These are phyloP conservation scores for Geotrichum cucujoidarum DNA, from an alignment of 1,139 yeast species.

Conservation along the genomic window DNA sequence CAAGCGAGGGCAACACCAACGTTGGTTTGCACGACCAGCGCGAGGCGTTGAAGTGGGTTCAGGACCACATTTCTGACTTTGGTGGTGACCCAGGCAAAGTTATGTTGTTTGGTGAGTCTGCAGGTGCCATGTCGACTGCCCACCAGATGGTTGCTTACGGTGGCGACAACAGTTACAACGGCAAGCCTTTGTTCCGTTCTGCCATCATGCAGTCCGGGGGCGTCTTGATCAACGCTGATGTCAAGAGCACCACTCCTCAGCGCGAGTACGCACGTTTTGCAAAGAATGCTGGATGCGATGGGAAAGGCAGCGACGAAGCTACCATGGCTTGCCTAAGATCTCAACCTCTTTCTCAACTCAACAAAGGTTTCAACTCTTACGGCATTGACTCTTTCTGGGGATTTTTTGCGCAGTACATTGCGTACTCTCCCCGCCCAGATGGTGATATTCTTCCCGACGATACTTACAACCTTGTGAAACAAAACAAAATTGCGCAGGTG, in stretches of 20 bases:
- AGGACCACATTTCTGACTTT: slow-evolving; percentile 35
- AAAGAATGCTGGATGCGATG: slow-evolving; percentile 19
- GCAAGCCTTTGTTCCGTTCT: slow-evolving; percentile 28
- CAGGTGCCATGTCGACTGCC: slow-evolving; percentile 38
- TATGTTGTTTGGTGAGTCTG: slow-evolving; percentile 39
- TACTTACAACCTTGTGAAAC: slow-evolving; percentile 14
- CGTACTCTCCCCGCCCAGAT: slow-evolving; percentile 25
- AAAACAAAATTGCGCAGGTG: slow-evolving; percentile 21
- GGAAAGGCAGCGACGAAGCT: slow-evolving; percentile 11
- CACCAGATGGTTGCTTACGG: slow-evolving; percentile 30
- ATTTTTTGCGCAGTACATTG: slow-evolving; percentile 6
- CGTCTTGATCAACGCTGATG: slow-evolving; percentile 16
- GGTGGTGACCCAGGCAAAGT: slow-evolving; percentile 40
- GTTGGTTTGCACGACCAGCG: slow-evolving; percentile 37
- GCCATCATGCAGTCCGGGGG: slow-evolving; percentile 27
- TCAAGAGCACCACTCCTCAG: slow-evolving; percentile 20
- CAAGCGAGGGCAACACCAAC: slow-evolving; percentile 26
- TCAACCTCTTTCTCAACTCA: slow-evolving; percentile 16
- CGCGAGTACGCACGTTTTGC: slow-evolving; percentile 20
- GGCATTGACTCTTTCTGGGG: slow-evolving; percentile 7
- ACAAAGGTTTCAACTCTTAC: slow-evolving; percentile 19
- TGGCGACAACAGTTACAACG: slow-evolving; percentile 22
- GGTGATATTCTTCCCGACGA: slow-evolving; percentile 19
- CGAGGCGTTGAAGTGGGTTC: slow-evolving; percentile 39
- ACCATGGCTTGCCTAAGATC: slow-evolving; percentile 19